Evolutionary conservation across 2,329 filamentous ascomycete species (phyloP).

Genomic region (Leptographium wingfieldii): DNA sequence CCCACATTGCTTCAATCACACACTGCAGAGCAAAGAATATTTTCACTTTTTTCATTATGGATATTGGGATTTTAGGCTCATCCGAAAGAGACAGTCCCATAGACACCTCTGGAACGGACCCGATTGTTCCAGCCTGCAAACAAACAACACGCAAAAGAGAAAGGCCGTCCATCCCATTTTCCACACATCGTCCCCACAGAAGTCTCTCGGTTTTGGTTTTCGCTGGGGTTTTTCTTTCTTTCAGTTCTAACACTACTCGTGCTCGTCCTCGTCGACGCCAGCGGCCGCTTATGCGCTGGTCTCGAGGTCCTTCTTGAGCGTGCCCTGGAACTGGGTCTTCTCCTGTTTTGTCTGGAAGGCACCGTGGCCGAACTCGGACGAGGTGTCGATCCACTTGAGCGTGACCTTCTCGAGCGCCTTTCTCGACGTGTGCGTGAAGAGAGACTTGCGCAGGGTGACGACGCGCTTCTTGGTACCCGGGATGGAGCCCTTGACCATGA

Average conservation of each 20-base stretch:
- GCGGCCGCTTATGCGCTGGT: conserved; percentile 26
- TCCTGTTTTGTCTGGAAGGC: conserved; percentile 97
- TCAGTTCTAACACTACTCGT: neutral
- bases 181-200: neutral
- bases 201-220: neutral
- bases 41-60: conserved; percentile 3
- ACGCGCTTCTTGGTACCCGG: conserved; percentile 99
- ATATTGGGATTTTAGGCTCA: conserved; percentile 1
- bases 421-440: conserved; percentile 93
- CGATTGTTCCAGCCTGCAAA: conserved; percentile 1
- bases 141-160: conserved; percentile 24
- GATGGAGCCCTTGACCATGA: conserved; percentile 90
- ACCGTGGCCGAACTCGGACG: conserved; percentile 99
- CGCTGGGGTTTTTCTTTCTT: neutral
- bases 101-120: neutral
- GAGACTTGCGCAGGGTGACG: conserved; percentile 96
- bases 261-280: conserved; percentile 1
- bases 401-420: conserved; percentile 97
- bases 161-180: conserved; percentile 5
- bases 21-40: neutral
- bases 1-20: neutral
- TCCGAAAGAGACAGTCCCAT: conserved; percentile 1
- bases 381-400: conserved; percentile 99
- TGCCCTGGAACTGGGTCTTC: conserved; percentile 96
- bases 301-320: conserved; percentile 92